A percentile compares a stretch with the other conserved stretches of the same genome.
Conservation (phyloP, 2,329 filamentous ascomycete species). For the Fusarium chaquense region DNA sequence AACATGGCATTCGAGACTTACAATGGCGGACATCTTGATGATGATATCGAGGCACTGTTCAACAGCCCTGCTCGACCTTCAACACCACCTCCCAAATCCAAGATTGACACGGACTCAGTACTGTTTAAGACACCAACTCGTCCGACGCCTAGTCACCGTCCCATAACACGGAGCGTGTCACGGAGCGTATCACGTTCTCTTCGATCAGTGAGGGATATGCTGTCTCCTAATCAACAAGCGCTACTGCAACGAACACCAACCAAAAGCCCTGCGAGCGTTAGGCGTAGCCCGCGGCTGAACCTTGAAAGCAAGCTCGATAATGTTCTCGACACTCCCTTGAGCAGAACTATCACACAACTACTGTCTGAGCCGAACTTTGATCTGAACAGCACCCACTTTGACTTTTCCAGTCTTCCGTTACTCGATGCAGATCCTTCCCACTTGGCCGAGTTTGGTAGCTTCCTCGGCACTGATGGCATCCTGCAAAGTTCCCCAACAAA, state of each 20-base stretch:
- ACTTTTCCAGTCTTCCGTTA: conserved; percentile 57
- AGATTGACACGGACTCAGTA: conserved; percentile 54
- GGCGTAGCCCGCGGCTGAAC: conserved; percentile 59
- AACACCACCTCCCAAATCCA: conserved; percentile 64
- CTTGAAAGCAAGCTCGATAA: conserved; percentile 55
- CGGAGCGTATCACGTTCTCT: conserved; percentile 70
- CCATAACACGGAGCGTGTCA: conserved; percentile 71
- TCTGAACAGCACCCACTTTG: conserved; percentile 58
- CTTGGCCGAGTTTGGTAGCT: conserved; percentile 61
- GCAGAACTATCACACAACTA: conserved; percentile 72
- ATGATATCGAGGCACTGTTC: conserved; percentile 74
- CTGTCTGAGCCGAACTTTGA: conserved; percentile 68
- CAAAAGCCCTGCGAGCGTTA: conserved; percentile 53
- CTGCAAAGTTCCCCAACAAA: conserved; percentile 64
- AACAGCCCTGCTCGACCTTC: conserved; percentile 66
- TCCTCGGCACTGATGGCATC: conserved; percentile 61
- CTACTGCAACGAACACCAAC: conserved; percentile 64
- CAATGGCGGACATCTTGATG: conserved; percentile 51
- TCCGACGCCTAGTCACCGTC: conserved; percentile 71
- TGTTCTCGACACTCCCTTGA: conserved; percentile 68
- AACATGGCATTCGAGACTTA: conserved; percentile 61
- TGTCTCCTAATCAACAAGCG: conserved; percentile 59
- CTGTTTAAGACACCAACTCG: conserved; percentile 73
- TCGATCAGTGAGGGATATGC: conserved; percentile 58
- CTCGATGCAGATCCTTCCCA: conserved; percentile 53